phyloP scores from a whole-genome alignment of 805 yeast genomes.

The Lipomyces sp. region DNA sequence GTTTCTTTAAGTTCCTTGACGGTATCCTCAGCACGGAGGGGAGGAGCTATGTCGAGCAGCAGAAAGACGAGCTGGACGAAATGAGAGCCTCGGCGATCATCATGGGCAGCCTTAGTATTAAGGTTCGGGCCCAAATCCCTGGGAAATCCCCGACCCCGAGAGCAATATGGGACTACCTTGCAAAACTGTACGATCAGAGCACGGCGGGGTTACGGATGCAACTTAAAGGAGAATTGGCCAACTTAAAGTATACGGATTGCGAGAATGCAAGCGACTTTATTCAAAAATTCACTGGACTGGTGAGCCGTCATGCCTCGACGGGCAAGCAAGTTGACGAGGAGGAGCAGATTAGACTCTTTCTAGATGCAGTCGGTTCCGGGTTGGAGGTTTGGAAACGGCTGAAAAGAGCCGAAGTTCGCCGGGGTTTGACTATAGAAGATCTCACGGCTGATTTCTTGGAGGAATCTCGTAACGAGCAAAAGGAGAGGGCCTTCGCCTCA shows the following conservation, averaged over 20 bases:
- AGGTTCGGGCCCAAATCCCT: slow-evolving; percentile 1
- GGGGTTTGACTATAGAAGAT: neutral
- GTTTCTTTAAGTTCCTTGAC: no score
- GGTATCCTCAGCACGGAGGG: no score
- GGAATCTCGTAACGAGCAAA: neutral
- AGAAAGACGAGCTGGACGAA: no score
- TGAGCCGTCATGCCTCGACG: neutral
- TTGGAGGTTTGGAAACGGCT: neutral
- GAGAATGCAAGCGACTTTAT: neutral
- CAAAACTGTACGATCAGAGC: neutral
- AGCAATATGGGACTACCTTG: neutral
- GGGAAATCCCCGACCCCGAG: neutral
- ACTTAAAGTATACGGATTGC: neutral
- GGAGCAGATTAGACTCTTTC: neutral
- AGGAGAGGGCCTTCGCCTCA: neutral
- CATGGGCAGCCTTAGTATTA: neutral
- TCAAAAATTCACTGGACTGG: neutral
- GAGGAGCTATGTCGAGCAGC: no score
- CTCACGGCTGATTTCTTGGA: neutral
- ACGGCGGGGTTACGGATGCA: neutral
- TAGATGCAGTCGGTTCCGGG: neutral
- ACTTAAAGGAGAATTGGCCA: neutral
- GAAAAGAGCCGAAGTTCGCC: slow-evolving; percentile 1
- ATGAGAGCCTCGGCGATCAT: no score
- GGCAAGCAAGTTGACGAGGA: neutral